Conservation (phyloP, 331 rosid genomes). For the Arachis monticola region DNA sequence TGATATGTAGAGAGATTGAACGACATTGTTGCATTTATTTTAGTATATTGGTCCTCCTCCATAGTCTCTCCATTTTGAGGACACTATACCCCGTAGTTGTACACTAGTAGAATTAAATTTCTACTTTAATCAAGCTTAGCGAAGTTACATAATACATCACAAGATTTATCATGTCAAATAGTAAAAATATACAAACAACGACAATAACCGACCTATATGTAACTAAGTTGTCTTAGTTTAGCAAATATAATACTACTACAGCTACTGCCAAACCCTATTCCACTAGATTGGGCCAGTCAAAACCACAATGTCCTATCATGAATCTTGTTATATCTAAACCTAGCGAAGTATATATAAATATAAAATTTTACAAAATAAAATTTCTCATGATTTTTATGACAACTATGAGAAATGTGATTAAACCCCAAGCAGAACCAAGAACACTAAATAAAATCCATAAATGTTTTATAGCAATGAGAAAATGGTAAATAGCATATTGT, state of each 20-base stretch:
- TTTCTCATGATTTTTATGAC: slow-evolving; percentile 3
- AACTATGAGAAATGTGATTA: slow-evolving; percentile 17
- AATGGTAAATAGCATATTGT: slow-evolving; percentile 11
- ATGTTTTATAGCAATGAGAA: not conserved
- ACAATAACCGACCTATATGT: not conserved
- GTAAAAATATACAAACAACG: no score
- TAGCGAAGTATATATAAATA: no score
- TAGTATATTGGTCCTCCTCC: not conserved
- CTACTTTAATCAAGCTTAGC: not conserved
- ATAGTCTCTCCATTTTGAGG: not conserved
- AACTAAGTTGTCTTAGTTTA: not conserved
- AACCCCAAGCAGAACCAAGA: slow-evolving; percentile 28
- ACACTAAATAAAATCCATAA: not conserved
- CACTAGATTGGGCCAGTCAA: no score
- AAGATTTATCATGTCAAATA: no score
- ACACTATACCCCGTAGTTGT: not conserved
- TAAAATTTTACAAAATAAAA: not conserved
- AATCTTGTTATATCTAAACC: no score
- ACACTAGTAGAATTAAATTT: not conserved
- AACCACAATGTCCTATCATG: no score
- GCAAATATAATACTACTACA: not conserved
- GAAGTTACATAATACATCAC: not conserved
- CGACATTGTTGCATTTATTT: not conserved
- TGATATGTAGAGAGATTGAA: not conserved
- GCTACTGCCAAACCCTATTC: no score